Base-by-base conservation (phyloP, 345 rosid genomes). In the Cardamine chenopodiifolia region DNA sequence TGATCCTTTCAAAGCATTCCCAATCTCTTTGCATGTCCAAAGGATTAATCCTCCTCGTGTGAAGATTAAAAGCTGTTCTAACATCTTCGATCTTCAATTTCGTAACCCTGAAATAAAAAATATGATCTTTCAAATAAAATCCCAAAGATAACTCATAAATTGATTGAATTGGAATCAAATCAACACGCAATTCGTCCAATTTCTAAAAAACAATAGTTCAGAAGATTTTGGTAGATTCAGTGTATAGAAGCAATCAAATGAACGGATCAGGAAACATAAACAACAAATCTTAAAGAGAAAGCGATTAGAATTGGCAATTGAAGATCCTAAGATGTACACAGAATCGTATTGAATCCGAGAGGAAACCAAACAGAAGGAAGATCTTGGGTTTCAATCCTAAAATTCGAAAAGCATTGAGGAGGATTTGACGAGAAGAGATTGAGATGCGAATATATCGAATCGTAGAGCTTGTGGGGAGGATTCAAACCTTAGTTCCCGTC, bases 31-130 rank as follows among this genome's bases (percentile, higher is more conserved):
- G 70, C 94, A 95, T 25, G 98, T 92, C 99, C 97, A 95, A 22
- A 95, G 92, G 88, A 92, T 92, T 80, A 95, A 81, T n/a, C 99
- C 99, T 76, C 99, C 98, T 70, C 96, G 79, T 0, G 99, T 95
- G 73, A 95, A 95, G 56, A 95, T 95, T 55, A 95, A 72, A 57
- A 95, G 83, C 81, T 95, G 99, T 75, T 95, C 99, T 78, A 95
- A 83, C 99, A 95, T 95, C 82, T 65, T 78, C 55, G 55, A 47
- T 53, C 77, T 71, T 74, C 78, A 69, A 63, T 7, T 8, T 22
- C 68, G 68, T 66, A 23, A 57, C 56, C 83, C 91, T 85, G 78
- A 9, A n/a, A 0, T 0, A 35, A 64, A 39, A 52, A 44, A 25
- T 45, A 49, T 4, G 35, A 17, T 44, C 59, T 53, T 35, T 19